phyloP scores from a whole-genome alignment of 129 eudicot genomes.

The Lonicera japonica region DNA sequence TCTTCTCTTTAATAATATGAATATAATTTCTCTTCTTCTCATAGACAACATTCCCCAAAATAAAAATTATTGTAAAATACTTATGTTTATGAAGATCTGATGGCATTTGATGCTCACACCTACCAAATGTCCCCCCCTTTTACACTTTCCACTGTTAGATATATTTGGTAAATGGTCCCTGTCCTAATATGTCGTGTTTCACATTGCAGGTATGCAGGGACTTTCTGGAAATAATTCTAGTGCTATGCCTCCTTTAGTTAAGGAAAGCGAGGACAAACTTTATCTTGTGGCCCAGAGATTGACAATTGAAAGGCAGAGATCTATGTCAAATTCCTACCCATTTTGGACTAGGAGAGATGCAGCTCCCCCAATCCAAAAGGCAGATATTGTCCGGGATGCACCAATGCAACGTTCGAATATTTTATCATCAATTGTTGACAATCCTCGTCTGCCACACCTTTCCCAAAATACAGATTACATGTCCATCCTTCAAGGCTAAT shows the following conservation, averaged over 20 bases:
- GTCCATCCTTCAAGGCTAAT: slow-evolving; percentile 64
- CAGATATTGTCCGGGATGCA: slow-evolving; percentile 46
- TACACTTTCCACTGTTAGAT: background rate
- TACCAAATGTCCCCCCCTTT: background rate
- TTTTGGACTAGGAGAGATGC: slow-evolving; percentile 63
- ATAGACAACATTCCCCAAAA: no score
- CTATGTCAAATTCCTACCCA: slow-evolving; percentile 46
- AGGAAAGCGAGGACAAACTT: slow-evolving; percentile 55
- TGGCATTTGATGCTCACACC: no score
- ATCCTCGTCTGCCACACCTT: slow-evolving; percentile 28
- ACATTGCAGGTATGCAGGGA: slow-evolving; percentile 63
- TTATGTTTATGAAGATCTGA: no score
- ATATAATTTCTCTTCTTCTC: no score
- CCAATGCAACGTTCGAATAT: slow-evolving; percentile 39
- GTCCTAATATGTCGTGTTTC: background rate
- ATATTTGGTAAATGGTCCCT: background rate
- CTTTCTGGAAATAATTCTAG: slow-evolving; percentile 45
- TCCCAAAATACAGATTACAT: slow-evolving; percentile 52
- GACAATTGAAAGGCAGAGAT: slow-evolving; percentile 70
- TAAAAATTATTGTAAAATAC: no score
- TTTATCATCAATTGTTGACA: slow-evolving; percentile 40
- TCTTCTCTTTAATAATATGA: no score
- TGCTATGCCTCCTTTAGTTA: slow-evolving; percentile 42
- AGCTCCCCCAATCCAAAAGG: slow-evolving; percentile 26
- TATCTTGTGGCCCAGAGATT: slow-evolving; percentile 57